Evolutionary conservation across 805 yeast species (phyloP).

Genomic region (Groenewaldozyma tartarivorans): DNA sequence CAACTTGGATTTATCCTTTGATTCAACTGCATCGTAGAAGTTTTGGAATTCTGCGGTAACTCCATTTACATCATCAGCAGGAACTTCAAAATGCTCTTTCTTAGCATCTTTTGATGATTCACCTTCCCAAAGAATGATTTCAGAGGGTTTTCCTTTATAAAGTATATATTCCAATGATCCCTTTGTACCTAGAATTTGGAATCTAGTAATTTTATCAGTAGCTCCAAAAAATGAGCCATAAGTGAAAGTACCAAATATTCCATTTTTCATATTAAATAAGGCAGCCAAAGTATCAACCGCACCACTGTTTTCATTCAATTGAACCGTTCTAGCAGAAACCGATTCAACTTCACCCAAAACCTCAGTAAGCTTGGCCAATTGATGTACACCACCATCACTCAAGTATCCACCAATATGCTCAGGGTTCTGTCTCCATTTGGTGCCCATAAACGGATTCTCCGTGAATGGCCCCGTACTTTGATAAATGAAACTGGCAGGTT

Average conservation of each 20-base stretch:
- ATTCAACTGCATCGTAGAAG: conserved; percentile 49
- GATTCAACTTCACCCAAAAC: conserved; percentile 66
- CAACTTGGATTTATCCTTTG: conserved; percentile 50
- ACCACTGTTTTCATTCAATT: conserved; percentile 69
- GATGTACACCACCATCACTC: conserved; percentile 96
- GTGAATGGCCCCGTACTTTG: conserved; percentile 44
- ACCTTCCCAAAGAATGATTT: conserved; percentile 20
- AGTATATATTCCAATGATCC: conserved; percentile 61
- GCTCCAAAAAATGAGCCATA: conserved; percentile 86
- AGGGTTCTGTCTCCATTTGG: conserved; percentile 84
- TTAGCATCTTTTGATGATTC: conserved; percentile 17
- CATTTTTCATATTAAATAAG: conserved; percentile 48
- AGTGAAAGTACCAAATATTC: conserved; percentile 73
- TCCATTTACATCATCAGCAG: conserved; percentile 42
- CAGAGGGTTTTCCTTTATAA: conserved; percentile 3
- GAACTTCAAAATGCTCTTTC: conserved; percentile 18
- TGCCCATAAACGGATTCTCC: conserved; percentile 40
- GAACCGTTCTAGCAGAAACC: conserved; percentile 69
- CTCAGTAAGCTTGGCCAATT: conserved; percentile 75
- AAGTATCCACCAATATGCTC: conserved; percentile 88
- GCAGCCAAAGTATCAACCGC: conserved; percentile 74
- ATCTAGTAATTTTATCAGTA: conserved; percentile 53
- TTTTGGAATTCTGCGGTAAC: conserved; percentile 44
- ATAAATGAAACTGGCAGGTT: conserved; percentile 30
- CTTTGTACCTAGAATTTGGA: conserved; percentile 66